Evolutionary conservation across 768 basidiomycete genomes (phyloP), one percentile per base, ranked within the genome.

Genomic region (Termitomyces sp.): DNA sequence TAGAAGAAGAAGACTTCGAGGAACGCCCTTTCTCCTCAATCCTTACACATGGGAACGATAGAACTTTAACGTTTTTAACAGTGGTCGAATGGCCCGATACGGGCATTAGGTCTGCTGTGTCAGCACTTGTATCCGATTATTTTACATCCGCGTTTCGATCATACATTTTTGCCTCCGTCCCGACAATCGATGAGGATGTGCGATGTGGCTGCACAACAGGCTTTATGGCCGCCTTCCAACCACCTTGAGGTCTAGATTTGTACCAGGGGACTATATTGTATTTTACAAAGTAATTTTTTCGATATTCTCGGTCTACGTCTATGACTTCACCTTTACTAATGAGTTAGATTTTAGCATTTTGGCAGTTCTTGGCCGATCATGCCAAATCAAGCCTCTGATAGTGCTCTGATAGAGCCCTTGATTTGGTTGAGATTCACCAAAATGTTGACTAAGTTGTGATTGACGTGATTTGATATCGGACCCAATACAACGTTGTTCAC

Each of bases 321-420:
- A 43, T 55, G 58, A 50, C 51, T 57, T 54, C 58, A 52, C 49
- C n/a, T 10, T 12, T 30, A 30, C 11, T 8, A 26, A 49, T 30
- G 51, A 56, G 52, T 62, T 60, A 55, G 41, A 62, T 58, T 62
- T 62, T 62, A 58, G 47, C 41, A 51, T 62, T 62, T 62, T 60
- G 53, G 34, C 57, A 50, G 54, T 56, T 3, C 35, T 37, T 6
- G 6, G 15, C 51, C 51, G 51, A 62, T 58, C 53, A 51, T 37
- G 28, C 21, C 38, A 41, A 49, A 48, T 37, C n/a, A 35, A 48
- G 21, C 47, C 34, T 35, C 15, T 48, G 47, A 48, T 48, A 46
- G 19, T 10, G 19, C 38, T 40, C 45, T 34, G 12, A 46, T 34
- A 35, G 15, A 17, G 30, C 55, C 58, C 48, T 52, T 53, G 22